These are phyloP conservation scores for Pezicula radicicola DNA, from an alignment of 2,329 filamentous ascomycete genomes.

Conservation along the genomic window DNA sequence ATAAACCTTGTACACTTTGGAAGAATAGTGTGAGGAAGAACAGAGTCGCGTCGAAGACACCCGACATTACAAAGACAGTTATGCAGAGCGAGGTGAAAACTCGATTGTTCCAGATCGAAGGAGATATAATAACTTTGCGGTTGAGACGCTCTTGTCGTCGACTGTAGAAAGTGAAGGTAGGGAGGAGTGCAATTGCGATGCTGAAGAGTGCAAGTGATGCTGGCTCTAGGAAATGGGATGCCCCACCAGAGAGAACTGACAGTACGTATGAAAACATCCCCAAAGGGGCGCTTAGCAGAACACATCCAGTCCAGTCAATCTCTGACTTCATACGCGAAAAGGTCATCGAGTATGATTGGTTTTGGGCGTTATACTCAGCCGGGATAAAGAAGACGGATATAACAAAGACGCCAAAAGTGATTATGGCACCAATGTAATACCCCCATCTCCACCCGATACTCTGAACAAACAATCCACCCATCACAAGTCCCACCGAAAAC, in stretches of 20 bases:
- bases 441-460: constrained; percentile 49
- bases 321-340: constrained; percentile 25
- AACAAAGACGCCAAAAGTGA: constrained; percentile 22
- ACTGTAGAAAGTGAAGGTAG: constrained; percentile 24
- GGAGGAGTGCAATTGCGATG: constrained; percentile 25
- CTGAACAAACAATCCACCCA: constrained; percentile 47
- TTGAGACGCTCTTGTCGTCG: constrained; percentile 21
- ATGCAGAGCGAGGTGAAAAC: constrained; percentile 30
- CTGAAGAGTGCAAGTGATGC: constrained; percentile 26
- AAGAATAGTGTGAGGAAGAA: constrained; percentile 26
- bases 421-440: constrained; percentile 44
- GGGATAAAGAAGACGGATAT: constrained; percentile 17
- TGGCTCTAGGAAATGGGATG: constrained; percentile 10
- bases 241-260: constrained; percentile 13
- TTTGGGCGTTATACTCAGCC: constrained; percentile 1
- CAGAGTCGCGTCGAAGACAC: constrained; percentile 25
- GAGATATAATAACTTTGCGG: constrained; percentile 30
- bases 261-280: constrained; percentile 47
- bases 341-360: constrained; percentile 7
- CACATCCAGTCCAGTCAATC: constrained; percentile 51
- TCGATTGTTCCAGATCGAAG: constrained; percentile 29
- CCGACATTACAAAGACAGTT: constrained; percentile 30
- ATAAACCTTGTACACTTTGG: constrained; percentile 16
- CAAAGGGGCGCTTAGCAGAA: constrained; percentile 41
- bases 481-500: constrained; percentile 46